Percentiles rank a stretch among this genome's conserved stretches.
These are phyloP conservation scores for Camellia sinensis DNA, from an alignment of 148 eudicot genomes.

Conservation along the genomic window DNA sequence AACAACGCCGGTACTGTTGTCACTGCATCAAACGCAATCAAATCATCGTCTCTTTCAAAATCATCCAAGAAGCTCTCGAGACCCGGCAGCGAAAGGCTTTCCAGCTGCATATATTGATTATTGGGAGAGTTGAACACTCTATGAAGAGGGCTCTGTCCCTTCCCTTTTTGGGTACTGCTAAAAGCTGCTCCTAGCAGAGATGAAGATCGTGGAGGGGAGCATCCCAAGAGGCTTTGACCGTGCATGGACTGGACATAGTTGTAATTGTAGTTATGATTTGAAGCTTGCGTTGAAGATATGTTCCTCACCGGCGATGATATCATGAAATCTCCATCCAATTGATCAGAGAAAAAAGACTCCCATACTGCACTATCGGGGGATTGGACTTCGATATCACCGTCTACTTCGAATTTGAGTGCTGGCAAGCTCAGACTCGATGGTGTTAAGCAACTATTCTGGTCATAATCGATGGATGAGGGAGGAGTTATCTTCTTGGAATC, in stretches of 20 bases:
- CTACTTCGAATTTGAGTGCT: slow-evolving; percentile 29
- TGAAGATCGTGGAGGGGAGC: slow-evolving; percentile 31
- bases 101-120: slow-evolving; percentile 37
- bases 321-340: slow-evolving; percentile 39
- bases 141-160: slow-evolving; percentile 44
- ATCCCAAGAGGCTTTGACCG: slow-evolving; percentile 19
- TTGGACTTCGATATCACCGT: slow-evolving; percentile 27
- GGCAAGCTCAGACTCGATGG: slow-evolving; percentile 32
- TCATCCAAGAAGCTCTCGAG: slow-evolving; percentile 43
- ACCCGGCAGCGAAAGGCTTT: slow-evolving; percentile 33
- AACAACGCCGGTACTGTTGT: slow-evolving; percentile 32
- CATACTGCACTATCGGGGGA: slow-evolving; percentile 41
- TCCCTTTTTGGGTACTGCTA: slow-evolving; percentile 26
- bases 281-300: slow-evolving; percentile 18
- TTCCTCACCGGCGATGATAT: slow-evolving; percentile 46
- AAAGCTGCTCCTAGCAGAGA: slow-evolving; percentile 34
- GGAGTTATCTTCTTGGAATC: slow-evolving; percentile 16
- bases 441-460: slow-evolving; percentile 18
- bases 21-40: slow-evolving; percentile 9
- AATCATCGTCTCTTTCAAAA: slow-evolving; percentile 28
- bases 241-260: slow-evolving; percentile 8
- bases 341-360: slow-evolving; percentile 48
- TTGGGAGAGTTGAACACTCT: slow-evolving; percentile 42
- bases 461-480: slow-evolving; percentile 11
- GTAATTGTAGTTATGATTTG: slow-evolving; percentile 23